These are phyloP conservation scores for Acanthochlamys bracteata DNA, from an alignment of 106 monocot genomes.

Conservation along the genomic window DNA sequence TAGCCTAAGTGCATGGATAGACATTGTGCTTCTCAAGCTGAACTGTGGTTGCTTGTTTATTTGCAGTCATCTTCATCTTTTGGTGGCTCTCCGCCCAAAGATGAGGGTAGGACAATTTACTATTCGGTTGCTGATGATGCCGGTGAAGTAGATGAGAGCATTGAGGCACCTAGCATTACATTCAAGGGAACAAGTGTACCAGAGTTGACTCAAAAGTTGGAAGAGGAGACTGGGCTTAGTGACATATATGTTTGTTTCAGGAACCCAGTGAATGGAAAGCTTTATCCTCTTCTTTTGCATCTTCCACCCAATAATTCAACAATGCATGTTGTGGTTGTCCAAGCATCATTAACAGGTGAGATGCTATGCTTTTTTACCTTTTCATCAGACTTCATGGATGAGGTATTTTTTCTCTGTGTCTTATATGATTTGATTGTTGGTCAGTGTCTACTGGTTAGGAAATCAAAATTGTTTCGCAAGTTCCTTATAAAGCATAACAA, in stretches of 20 bases:
- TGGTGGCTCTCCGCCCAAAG: constrained; percentile 31
- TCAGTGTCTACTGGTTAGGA: too few relatives aligned
- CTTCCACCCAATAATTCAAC: constrained; percentile 62
- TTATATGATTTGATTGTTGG: too few relatives aligned
- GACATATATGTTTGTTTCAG: constrained; percentile 61
- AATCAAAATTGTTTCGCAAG: too few relatives aligned
- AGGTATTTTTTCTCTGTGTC: too few relatives aligned
- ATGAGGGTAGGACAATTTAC: constrained; percentile 49
- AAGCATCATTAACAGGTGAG: constrained; percentile 44
- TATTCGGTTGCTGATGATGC: constrained; percentile 49
- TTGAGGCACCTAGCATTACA: constrained; percentile 17
- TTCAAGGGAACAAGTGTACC: constrained; percentile 61
- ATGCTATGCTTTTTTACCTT: not conserved
- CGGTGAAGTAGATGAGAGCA: constrained; percentile 36
- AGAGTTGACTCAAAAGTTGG: constrained; percentile 47
- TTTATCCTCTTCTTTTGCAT: constrained; percentile 52
- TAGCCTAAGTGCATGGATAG: too few relatives aligned
- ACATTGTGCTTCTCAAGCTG: too few relatives aligned
- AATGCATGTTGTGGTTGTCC: constrained; percentile 63
- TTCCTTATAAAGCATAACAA: too few relatives aligned
- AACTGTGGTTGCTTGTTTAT: not conserved
- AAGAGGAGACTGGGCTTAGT: constrained; percentile 43
- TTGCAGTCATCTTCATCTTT: constrained; percentile 47
- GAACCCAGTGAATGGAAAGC: constrained; percentile 42
- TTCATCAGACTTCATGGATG: not conserved